phyloP scores from a whole-genome alignment of 768 basidiomycete genomes.

The Strobilomyces dryophilus region DNA sequence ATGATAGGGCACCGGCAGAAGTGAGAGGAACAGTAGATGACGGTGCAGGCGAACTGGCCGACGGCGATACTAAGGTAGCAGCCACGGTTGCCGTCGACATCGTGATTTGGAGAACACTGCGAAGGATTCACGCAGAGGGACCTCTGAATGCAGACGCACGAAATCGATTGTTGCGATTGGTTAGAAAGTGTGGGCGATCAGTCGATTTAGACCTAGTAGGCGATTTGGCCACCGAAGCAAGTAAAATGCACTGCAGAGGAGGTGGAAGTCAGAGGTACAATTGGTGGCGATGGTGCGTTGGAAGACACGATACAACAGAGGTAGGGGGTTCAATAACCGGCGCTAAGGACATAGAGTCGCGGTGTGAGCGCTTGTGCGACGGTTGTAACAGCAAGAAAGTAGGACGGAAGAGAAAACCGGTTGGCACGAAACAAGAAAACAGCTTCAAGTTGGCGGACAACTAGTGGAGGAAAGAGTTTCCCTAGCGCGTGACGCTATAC shows the following conservation, averaged over 20 bases:
- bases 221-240: slow-evolving; percentile 22
- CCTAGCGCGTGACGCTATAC: background rate
- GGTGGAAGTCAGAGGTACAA: slow-evolving; percentile 1
- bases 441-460: slow-evolving; percentile 1
- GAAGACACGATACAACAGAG: slow-evolving; percentile 8
- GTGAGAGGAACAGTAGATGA: slow-evolving; percentile 5
- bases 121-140: slow-evolving; percentile 14
- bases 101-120: slow-evolving; percentile 10
- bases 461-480: slow-evolving; percentile 2
- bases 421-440: slow-evolving; percentile 2
- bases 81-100: slow-evolving; percentile 12
- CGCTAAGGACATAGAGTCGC: slow-evolving; percentile 22
- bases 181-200: slow-evolving; percentile 8
- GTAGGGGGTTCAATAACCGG: slow-evolving; percentile 9
- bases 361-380: slow-evolving; percentile 2
- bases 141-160: slow-evolving; percentile 20
- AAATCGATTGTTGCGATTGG: slow-evolving; percentile 11
- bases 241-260: slow-evolving; percentile 9
- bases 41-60: slow-evolving; percentile 12
- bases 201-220: slow-evolving; percentile 8
- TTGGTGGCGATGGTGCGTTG: slow-evolving; percentile 7
- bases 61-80: slow-evolving; percentile 7
- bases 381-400: slow-evolving; percentile 6
- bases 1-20: slow-evolving; percentile 5
- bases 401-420: slow-evolving; percentile 7